Percentiles rank a stretch among this genome's conserved stretches.
Evolutionary conservation across 2,329 filamentous ascomycete species (phyloP).

Genomic region (Diaporthe sp.): DNA sequence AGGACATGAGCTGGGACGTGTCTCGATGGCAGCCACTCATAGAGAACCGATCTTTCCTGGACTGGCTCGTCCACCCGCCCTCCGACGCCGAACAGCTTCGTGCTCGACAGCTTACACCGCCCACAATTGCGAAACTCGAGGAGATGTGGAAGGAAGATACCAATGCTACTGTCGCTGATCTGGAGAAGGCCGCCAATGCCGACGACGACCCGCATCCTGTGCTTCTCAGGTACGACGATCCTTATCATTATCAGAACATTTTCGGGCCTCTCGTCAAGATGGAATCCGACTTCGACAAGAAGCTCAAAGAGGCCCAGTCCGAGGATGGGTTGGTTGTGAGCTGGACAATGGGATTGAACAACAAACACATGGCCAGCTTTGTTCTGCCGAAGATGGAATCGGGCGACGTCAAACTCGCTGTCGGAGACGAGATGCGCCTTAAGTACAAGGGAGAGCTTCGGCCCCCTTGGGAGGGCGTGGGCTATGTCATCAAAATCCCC

Average conservation of each 20-base stretch:
- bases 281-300: conserved; percentile 98
- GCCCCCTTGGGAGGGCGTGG: conserved; percentile 94
- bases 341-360: conserved; percentile 96
- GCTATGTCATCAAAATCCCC: conserved; percentile 99
- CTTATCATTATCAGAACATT: conserved; percentile 98
- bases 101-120: conserved; percentile 90
- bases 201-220: conserved; percentile 97
- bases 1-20: conserved; percentile 99
- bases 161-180: conserved; percentile 86
- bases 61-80: conserved; percentile 91
- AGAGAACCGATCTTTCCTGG: conserved; percentile 93
- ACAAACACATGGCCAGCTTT: conserved; percentile 96
- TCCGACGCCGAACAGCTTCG: conserved; percentile 96
- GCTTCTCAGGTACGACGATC: conserved; percentile 93
- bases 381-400: conserved; percentile 97
- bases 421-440: conserved; percentile 98
- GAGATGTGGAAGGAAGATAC: conserved; percentile 99
- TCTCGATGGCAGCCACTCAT: conserved; percentile 98
- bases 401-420: conserved; percentile 96
- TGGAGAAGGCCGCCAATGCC: conserved; percentile 91
- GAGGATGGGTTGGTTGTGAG: conserved; percentile 95
- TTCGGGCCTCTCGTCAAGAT: conserved; percentile 99
- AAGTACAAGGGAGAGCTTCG: conserved; percentile 96
- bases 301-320: conserved; percentile 97
- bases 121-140: conserved; percentile 95